Percentiles rank a stretch among this genome's conserved stretches.
Conservation (phyloP, 1,284 basidiomycete genomes). For the Schizopora paradoxa region DNA sequence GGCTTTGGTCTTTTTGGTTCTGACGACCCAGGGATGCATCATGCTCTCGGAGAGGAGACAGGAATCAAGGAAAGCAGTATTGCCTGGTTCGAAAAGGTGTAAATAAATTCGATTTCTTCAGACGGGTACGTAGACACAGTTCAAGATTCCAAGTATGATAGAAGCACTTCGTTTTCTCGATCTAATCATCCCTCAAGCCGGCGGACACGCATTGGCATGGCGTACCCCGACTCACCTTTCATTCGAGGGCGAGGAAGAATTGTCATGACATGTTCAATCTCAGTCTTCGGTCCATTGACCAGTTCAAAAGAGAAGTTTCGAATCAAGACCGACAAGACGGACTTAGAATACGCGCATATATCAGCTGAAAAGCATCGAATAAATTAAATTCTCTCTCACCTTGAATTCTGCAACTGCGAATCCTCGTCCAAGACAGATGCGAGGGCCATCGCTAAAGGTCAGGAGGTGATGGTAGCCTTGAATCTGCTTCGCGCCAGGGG, state of each 20-base stretch:
- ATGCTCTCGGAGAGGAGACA: not conserved
- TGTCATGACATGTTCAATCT: slow-evolving; percentile 17
- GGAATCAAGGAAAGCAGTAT: slow-evolving; percentile 4
- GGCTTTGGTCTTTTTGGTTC: slow-evolving; percentile 22
- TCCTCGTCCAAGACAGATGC: slow-evolving; percentile 4
- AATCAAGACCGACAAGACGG: slow-evolving; percentile 19
- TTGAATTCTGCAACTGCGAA: slow-evolving; percentile 5
- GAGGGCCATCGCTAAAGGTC: slow-evolving; percentile 4
- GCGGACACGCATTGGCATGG: slow-evolving; percentile 16
- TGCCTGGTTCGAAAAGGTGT: slow-evolving; percentile 11
- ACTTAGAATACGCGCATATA: too few relatives aligned
- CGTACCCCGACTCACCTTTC: slow-evolving; percentile 14
- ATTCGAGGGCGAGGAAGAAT: slow-evolving; percentile 15
- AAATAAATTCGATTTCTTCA: too few relatives aligned
- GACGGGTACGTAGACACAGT: too few relatives aligned
- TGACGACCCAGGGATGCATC: slow-evolving; percentile 3
- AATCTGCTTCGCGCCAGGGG: not conserved
- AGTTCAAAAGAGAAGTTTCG: slow-evolving; percentile 22
- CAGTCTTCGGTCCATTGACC: slow-evolving; percentile 21
- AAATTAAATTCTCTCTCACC: not conserved
- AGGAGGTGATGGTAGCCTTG: slow-evolving; percentile 4
- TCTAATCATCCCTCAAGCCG: slow-evolving; percentile 11
- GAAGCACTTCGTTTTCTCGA: too few relatives aligned
- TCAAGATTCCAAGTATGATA: too few relatives aligned
- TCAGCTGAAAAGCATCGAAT: too few relatives aligned